Base-by-base conservation (phyloP, 176 grass and related monocot genomes). In the Lolium rigidum region DNA sequence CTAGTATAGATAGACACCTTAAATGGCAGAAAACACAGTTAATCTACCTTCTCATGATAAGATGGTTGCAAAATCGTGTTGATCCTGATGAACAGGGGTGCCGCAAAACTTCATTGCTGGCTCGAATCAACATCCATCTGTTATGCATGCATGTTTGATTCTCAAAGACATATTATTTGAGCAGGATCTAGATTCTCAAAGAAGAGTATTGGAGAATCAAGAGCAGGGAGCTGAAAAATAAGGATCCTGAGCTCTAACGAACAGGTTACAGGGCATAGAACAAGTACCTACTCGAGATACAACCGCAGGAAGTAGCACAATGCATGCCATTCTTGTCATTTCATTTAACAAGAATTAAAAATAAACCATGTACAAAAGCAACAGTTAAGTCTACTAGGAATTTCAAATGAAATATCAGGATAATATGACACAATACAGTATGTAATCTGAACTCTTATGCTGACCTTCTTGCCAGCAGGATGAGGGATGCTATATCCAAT, bases 401-500 rank as follows among this genome's bases (percentile, higher is more conserved):
- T 41, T 41, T 41, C 39, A 41, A 41, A 41, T 41, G 9, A 51
- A 82, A 54, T 9, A 15, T 9, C 17, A 55, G 14, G 21, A 60
- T 68, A 31, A 74, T 39, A 68, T 60, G 15, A 11, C 67, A 79
- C 38, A 73, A 47, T 28, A 28, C 26, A 51, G 24, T 89, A 94
- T 93, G 90, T 94, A 72, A 90, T 95, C 48, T 92, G 90, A 86
- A 95, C 67, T 92, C 91, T 92, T 88, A 94, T 94, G 80, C 95
- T 94, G 82, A 95, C 86, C 76, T 92, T 95, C 57, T 92, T 98
- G 68, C 95, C 93, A 24, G 90, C 86, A 74, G 93, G 93, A 94
- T 95, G 96, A 51, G 91, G 93, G 66, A 98, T 95, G 83, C 84
- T 98, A 72, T 95, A 95, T 63, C 93, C 96, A 83, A 90, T 94